Conservation (phyloP, 495 filamentous ascomycete species). For the Lasiosphaeria miniovina region DNA sequence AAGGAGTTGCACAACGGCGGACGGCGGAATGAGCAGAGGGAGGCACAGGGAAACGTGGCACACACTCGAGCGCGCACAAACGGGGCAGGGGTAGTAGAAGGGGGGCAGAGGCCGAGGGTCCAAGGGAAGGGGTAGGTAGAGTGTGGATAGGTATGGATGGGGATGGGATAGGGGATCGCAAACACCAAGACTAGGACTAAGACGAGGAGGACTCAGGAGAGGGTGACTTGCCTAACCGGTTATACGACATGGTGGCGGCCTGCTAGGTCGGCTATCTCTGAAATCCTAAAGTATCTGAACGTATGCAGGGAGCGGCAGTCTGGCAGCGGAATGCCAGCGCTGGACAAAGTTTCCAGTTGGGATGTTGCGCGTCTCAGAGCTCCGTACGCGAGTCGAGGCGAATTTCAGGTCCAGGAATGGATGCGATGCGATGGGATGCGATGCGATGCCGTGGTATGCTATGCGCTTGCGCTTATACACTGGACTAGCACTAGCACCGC, state of each 20-base stretch:
- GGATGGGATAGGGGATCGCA: not conserved
- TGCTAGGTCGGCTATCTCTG: slow-evolving; percentile 8
- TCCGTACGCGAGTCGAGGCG: no score
- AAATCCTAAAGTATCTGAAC: not conserved
- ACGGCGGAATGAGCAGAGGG: not conserved
- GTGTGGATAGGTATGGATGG: not conserved
- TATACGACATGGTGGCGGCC: slow-evolving; percentile 57
- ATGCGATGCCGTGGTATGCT: no score
- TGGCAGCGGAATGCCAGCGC: not conserved
- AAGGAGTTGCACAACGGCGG: not conserved
- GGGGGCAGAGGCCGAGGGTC: slow-evolving; percentile 1
- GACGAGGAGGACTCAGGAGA: no score
- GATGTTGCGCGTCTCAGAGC: slow-evolving; percentile 3
- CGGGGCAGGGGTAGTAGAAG: slow-evolving; percentile 1
- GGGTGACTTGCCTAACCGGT: slow-evolving; percentile 62
- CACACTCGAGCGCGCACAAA: not conserved
- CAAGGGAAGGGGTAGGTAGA: not conserved
- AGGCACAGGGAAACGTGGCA: not conserved
- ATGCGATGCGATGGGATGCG: no score
- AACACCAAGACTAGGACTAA: not conserved
- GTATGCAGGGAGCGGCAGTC: not conserved
- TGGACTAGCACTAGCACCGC: no score
- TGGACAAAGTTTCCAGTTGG: slow-evolving; percentile 9
- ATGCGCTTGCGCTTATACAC: no score
- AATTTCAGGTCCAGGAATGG: no score